These are phyloP conservation scores for Xylaria palmicola DNA, from an alignment of 495 filamentous ascomycete genomes.

Conservation along the genomic window DNA sequence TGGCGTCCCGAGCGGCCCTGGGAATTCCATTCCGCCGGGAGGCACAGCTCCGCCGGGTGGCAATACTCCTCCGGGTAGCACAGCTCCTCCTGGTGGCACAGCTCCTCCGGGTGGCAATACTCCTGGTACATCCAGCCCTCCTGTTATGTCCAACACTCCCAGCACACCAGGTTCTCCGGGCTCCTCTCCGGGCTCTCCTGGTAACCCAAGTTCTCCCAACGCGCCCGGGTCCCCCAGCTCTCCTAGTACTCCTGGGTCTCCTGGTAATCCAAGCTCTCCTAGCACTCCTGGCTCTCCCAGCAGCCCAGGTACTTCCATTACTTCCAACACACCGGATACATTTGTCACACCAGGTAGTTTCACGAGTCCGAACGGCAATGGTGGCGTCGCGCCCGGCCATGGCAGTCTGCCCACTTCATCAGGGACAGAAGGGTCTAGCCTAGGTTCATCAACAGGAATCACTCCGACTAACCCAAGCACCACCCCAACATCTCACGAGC, in stretches of 20 bases:
- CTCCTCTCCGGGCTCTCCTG: background rate
- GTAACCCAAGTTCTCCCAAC: background rate
- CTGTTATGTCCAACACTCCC: no score
- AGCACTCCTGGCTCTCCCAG: background rate
- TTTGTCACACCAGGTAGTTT: background rate
- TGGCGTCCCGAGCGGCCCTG: background rate
- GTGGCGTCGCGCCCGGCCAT: constrained; percentile 14
- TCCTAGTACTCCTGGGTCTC: background rate
- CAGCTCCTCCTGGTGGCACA: background rate
- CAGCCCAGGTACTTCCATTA: background rate
- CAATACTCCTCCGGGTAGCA: background rate
- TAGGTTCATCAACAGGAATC: background rate
- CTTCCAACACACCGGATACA: background rate
- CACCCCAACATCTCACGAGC: background rate
- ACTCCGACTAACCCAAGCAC: background rate
- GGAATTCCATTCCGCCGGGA: background rate
- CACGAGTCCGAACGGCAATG: constrained; percentile 15
- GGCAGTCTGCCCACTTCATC: constrained; percentile 6
- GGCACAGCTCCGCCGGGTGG: background rate
- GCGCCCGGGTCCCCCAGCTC: background rate
- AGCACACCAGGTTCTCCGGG: background rate
- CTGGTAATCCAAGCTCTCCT: background rate
- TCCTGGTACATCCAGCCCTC: no score
- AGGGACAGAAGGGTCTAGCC: constrained; percentile 14
- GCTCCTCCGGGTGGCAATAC: background rate